Evolutionary conservation across 2,329 filamentous ascomycete species (phyloP).

Genomic region (Cladorrhinum sp.): DNA sequence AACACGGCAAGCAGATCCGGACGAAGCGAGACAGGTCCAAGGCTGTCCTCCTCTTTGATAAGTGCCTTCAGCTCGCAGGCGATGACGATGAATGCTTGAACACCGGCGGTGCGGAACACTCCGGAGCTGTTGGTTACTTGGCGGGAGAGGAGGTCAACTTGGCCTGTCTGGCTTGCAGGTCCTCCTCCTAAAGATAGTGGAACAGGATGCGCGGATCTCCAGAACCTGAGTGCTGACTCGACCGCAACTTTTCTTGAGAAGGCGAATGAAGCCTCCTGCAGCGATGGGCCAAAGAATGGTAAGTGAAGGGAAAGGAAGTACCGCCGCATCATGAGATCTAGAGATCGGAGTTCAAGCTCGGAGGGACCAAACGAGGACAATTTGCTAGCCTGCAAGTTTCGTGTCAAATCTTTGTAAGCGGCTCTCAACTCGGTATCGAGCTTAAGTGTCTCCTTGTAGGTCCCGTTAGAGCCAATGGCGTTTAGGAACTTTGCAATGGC

Average conservation of each 20-base stretch:
- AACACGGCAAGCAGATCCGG: slow-evolving; percentile 43
- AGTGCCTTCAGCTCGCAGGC: slow-evolving; percentile 41
- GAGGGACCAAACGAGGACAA: slow-evolving; percentile 27
- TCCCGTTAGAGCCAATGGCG: slow-evolving; percentile 28
- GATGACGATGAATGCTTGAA: slow-evolving; percentile 34
- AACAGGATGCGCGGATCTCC: slow-evolving; percentile 37
- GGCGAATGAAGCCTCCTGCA: slow-evolving; percentile 44
- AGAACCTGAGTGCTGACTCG: slow-evolving; percentile 48
- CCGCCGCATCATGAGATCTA: slow-evolving; percentile 52
- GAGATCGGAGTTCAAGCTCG: slow-evolving; percentile 40
- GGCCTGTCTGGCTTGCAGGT: slow-evolving; percentile 11
- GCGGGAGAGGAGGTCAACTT: slow-evolving; percentile 36
- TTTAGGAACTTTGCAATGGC: slow-evolving; percentile 28
- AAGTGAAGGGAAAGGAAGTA: slow-evolving; percentile 56
- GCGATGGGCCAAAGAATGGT: slow-evolving; percentile 44
- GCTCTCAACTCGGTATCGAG: slow-evolving; percentile 42
- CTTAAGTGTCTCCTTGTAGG: slow-evolving; percentile 45
- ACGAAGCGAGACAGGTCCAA: slow-evolving; percentile 35
- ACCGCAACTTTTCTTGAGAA: slow-evolving; percentile 49
- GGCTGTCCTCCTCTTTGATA: slow-evolving; percentile 39
- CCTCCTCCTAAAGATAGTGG: slow-evolving; percentile 19
- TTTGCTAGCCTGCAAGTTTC: slow-evolving; percentile 31
- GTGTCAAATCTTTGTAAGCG: slow-evolving; percentile 42
- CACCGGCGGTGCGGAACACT: slow-evolving; percentile 36
- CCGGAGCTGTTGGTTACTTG: slow-evolving; percentile 40